Percentiles rank a stretch among this genome's conserved stretches.
phyloP scores from a whole-genome alignment of 148 eudicot species.

The Vaccinium vitisidaea region DNA sequence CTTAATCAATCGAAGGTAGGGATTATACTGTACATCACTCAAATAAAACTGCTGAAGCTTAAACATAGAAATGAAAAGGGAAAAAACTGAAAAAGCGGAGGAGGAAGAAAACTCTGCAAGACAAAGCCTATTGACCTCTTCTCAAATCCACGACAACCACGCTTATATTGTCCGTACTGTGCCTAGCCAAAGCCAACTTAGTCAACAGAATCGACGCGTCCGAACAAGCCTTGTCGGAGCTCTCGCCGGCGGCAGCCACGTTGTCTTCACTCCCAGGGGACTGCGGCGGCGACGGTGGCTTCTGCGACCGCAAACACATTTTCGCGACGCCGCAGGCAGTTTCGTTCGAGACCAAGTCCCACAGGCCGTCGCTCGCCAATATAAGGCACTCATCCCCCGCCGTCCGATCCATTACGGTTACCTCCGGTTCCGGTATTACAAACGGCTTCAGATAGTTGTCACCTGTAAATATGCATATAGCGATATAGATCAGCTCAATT shows the following conservation, averaged over 20 bases:
- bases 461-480: conserved; percentile 26
- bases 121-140: conserved; percentile 12
- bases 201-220: conserved; percentile 62
- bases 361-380: conserved; percentile 76
- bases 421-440: conserved; percentile 81
- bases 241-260: conserved; percentile 33
- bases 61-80: too few relatives aligned
- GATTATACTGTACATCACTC: too few relatives aligned
- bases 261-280: conserved; percentile 37
- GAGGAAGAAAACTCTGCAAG: too few relatives aligned
- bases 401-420: conserved; percentile 58
- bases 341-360: conserved; percentile 84
- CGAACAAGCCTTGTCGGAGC: conserved; percentile 60
- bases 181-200: conserved; percentile 57
- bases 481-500: background rate
- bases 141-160: conserved; percentile 57
- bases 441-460: conserved; percentile 80
- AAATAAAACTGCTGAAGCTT: too few relatives aligned
- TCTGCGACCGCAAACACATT: conserved; percentile 59
- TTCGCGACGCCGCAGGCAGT: conserved; percentile 70
- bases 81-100: too few relatives aligned
- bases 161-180: conserved; percentile 52
- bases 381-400: conserved; percentile 70
- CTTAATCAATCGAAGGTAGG: too few relatives aligned
- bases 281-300: conserved; percentile 43